phyloP scores from a whole-genome alignment of 257 asterid genomes.

The Penstemon barbatus region DNA sequence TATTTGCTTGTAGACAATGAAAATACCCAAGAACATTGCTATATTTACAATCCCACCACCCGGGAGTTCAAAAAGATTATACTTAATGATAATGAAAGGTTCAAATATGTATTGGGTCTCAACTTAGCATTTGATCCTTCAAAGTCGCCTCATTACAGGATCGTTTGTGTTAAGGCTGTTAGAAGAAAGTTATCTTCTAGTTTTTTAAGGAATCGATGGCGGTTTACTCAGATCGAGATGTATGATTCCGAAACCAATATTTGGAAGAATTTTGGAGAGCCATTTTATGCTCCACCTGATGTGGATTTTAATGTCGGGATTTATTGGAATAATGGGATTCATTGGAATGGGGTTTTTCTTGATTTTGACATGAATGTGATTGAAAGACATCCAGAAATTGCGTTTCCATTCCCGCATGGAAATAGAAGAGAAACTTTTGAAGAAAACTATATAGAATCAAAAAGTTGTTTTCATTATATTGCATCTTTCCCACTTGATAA shows the following conservation, averaged over 20 bases:
- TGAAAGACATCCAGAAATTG: conserved; percentile 29
- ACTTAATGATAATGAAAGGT: conserved; percentile 17
- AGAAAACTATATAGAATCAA: neutral
- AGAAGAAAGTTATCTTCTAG: neutral
- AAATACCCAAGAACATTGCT: conserved; percentile 1
- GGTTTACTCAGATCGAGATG: conserved; percentile 26
- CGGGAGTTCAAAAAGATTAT: conserved; percentile 22
- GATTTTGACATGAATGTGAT: conserved; percentile 22
- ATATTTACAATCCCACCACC: conserved; percentile 35
- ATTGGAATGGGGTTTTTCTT: conserved; percentile 35
- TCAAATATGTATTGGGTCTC: conserved; percentile 15
- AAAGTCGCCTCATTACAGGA: conserved; percentile 23
- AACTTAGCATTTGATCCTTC: conserved; percentile 29
- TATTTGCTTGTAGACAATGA: conserved; percentile 17
- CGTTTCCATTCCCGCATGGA: too few relatives aligned
- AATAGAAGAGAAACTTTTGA: too few relatives aligned
- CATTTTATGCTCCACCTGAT: conserved; percentile 25
- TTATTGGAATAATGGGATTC: conserved; percentile 35
- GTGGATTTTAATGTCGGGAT: conserved; percentile 31
- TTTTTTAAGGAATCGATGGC: neutral
- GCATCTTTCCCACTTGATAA: conserved; percentile 11
- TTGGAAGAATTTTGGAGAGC: conserved; percentile 35
- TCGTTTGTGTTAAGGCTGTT: conserved; percentile 27
- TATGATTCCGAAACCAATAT: conserved; percentile 28
- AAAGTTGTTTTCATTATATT: neutral